Evolutionary conservation across 1,139 yeast species (phyloP).

Genomic region (Debaryomyces subglobosus): DNA sequence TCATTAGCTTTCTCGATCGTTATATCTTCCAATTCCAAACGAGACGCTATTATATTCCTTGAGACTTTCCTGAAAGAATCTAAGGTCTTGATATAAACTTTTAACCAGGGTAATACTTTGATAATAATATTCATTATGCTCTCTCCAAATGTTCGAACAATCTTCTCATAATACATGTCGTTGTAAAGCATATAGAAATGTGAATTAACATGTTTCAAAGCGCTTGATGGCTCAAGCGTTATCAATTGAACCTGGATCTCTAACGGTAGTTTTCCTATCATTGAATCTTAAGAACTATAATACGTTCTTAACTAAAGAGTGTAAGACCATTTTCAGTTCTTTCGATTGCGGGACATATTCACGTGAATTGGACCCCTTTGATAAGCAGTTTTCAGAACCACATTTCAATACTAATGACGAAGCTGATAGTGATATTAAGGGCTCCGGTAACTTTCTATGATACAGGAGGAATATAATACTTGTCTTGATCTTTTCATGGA

Average conservation of each 20-base stretch:
- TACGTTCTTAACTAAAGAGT: neutral
- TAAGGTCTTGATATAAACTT: conserved; percentile 48
- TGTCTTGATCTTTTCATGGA: too few species aligned
- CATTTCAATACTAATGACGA: neutral
- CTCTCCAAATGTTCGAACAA: conserved; percentile 47
- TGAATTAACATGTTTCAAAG: conserved; percentile 43
- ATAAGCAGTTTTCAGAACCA: neutral
- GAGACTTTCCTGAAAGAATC: conserved; percentile 47
- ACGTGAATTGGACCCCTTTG: conserved; percentile 17
- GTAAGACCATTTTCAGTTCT: neutral
- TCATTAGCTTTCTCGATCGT: conserved; percentile 9
- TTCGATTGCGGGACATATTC: conserved; percentile 1
- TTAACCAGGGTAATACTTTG: conserved; percentile 43
- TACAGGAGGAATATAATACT: too few species aligned
- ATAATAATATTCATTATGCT: conserved; percentile 30
- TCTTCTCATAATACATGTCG: conserved; percentile 47
- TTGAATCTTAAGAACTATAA: conserved; percentile 9
- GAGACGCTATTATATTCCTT: conserved; percentile 37
- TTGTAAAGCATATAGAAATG: conserved; percentile 54
- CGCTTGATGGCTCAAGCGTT: conserved; percentile 42
- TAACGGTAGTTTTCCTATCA: conserved; percentile 45
- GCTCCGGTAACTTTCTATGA: too few species aligned
- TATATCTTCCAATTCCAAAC: conserved; percentile 25
- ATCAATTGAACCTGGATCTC: conserved; percentile 53
- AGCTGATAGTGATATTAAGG: neutral